Percentiles rank a stretch among this genome's conserved stretches.
Conservation (phyloP, 202 grass and related monocot genomes). For the Zoysia matrella region DNA sequence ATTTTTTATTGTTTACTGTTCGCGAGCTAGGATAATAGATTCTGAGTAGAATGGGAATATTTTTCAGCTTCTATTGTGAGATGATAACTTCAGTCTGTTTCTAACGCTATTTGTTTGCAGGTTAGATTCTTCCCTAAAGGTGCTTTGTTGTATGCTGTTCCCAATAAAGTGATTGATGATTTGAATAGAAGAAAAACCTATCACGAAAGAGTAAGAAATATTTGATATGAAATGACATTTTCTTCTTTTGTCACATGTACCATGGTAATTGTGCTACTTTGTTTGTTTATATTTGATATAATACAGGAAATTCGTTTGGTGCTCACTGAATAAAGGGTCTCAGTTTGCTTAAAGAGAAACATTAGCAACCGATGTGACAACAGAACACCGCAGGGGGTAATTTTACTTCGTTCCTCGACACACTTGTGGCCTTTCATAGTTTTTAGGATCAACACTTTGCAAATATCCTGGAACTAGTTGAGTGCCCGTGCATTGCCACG, state of each 20-base stretch:
- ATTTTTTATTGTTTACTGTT: too few species aligned
- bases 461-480: too few species aligned
- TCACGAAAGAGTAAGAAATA: conserved; percentile 74
- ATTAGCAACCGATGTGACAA: conserved; percentile 42
- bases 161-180: conserved; percentile 55
- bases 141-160: conserved; percentile 55
- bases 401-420: conserved; percentile 20
- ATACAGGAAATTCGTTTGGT: conserved; percentile 72
- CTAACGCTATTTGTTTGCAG: background rate
- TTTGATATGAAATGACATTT: conserved; percentile 6
- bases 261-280: conserved; percentile 15
- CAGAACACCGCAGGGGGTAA: conserved; percentile 76
- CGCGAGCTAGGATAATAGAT: too few species aligned
- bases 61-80: too few species aligned
- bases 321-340: conserved; percentile 84
- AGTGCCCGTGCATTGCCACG: too few species aligned
- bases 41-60: too few species aligned
- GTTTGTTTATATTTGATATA: conserved; percentile 19
- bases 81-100: too few species aligned
- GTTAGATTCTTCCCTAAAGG: background rate
- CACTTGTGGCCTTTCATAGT: background rate
- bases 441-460: background rate
- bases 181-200: conserved; percentile 85
- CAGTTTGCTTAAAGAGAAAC: conserved; percentile 92
- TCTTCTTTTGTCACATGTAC: background rate